Base-by-base conservation (phyloP, 1,139 yeast genomes). In the Protomyces inouyei region DNA sequence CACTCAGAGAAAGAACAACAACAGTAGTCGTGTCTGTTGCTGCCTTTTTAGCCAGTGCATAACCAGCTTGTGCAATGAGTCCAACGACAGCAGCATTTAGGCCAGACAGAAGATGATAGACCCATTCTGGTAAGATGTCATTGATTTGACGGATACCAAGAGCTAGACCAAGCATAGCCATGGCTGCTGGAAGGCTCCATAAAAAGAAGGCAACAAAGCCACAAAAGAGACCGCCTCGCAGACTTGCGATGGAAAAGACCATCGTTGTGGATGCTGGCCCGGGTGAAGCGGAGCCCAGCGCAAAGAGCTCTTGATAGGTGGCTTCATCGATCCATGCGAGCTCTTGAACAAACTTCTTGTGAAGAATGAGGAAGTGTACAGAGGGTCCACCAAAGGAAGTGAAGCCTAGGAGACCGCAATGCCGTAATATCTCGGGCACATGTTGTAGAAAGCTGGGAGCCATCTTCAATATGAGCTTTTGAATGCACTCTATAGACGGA, bases 71-170 rank as follows among this genome's bases (percentile, higher is more conserved):
- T 2, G 65, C 61, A 38, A 65, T 65, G 37, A 65, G 56, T 8
- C 67, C 67, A 5, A 65, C 67, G 43, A 60, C 64, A 4, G 67
- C 66, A 10, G 66, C 64, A 35, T 65, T 65, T 25, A 65, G 57
- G 12, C 67, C 67, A 10, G 66, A 57, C 3, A 65, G 52, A 10
- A 65, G 48, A 3, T 64, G 64, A 40, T 64, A 65, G 25, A 60
- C 67, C 6, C 57, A 54, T 18, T 37, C 63, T 3, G 67, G 67
- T 28, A 65, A 51, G 9, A 53, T 9, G 16, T 61, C 55, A n/a
- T 52, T 43, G 12, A 65, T 52, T 14, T 60, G 57, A 23, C 59
- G 45, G 16, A 65, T 52, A 14, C 67, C 67, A 16, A 64, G 54
- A 2, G 55, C 66, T 2, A 65, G 55, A 3, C 63, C 60, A 37